Evolutionary conservation across 2,329 filamentous ascomycete species (phyloP).

Genomic region (Periconia digitata): DNA sequence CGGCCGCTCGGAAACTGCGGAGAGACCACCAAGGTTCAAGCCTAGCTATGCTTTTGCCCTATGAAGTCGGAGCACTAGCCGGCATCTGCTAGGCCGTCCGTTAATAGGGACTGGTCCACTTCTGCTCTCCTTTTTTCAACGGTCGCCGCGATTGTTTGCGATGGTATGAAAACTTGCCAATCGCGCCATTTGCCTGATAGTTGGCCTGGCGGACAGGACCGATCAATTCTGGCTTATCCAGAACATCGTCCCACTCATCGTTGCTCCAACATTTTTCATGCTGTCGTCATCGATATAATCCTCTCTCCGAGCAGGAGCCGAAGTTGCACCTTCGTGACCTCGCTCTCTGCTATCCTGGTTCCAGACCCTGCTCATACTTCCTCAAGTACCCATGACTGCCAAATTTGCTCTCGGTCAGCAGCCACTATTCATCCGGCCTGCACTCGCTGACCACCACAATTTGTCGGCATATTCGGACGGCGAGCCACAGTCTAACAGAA

Average conservation of each 20-base stretch:
- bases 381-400: too few relatives aligned
- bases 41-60: slow-evolving; percentile 9
- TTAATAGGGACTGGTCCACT: not conserved
- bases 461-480: slow-evolving; percentile 2
- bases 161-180: not conserved
- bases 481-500: not conserved
- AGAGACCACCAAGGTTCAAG: slow-evolving; percentile 21
- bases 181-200: not conserved
- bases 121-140: not conserved
- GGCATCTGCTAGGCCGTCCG: too few relatives aligned
- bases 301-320: not conserved
- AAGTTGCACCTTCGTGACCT: not conserved
- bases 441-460: slow-evolving; percentile 4
- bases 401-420: not conserved
- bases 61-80: not conserved
- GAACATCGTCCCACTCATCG: too few relatives aligned
- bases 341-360: not conserved
- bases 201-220: too few relatives aligned
- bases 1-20: slow-evolving; percentile 29
- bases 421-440: not conserved
- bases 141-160: not conserved
- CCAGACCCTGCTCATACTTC: not conserved
- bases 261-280: too few relatives aligned
- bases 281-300: not conserved
- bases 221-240: too few relatives aligned